Base-by-base conservation (phyloP, 441 rosid genomes). In the Adansonia rubrostipa region DNA sequence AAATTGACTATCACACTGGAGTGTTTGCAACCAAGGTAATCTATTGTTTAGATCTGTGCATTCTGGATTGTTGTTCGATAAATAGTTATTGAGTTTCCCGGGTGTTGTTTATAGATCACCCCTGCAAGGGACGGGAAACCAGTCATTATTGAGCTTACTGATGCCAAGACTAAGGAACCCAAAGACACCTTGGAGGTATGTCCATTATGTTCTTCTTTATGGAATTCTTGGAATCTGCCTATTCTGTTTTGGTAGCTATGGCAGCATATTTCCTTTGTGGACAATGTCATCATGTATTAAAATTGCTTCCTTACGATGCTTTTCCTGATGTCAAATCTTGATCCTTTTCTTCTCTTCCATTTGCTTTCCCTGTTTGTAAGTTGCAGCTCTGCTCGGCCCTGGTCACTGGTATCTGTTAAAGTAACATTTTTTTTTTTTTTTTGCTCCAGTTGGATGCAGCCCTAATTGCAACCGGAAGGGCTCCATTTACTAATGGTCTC, bases 71-170 rank as follows among this genome's bases (percentile, higher is more conserved):
- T 48, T 5, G 57, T 66, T 68, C 53, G 72, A 2, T 40, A n/a
- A 63, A 51, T 60, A 64, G 42, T 76, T 47, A 15, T 53, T 42
- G 51, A 9, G 60, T 24, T 80, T 82, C 63, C 48, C 33, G 64
- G 64, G 5, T 71, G 24, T 60, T 73, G 10, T 84, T n/a, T 75
- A 17, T 57, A 92, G 99, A 94, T 96, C 50, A 96, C 97, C 79
- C 98, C 99, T 0, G 99, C 95, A 9, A 92, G 85, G 82, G 95
- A 94, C 85, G 99, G 99, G 60, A 96, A 92, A 79, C 98, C 98
- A 78, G 99, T 96, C 77, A 76, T 69, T 71, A 96, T 96, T 86
- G 97, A 96, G 91, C 99, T 96, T 81, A 90, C 88, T 72, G 99
- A 94, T 89, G 98, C 99, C 71, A 96, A 96, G 81, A 96, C 99